Conservation (phyloP, 192 early-diverging fungal genomes). For the Backusella luteola region DNA sequence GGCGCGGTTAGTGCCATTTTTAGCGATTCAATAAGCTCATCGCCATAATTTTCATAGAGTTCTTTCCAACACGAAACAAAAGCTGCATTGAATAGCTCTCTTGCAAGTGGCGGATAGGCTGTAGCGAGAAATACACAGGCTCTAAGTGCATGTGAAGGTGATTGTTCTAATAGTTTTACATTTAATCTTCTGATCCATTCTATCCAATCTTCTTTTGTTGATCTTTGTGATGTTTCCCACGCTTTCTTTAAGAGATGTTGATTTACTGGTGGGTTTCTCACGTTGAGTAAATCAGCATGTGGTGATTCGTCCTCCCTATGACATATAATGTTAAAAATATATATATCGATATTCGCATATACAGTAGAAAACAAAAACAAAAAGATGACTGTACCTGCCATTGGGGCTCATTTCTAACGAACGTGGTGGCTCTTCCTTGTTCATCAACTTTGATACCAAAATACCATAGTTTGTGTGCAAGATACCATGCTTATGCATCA, state of each 20-base stretch:
- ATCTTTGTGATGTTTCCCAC: constrained; percentile 86
- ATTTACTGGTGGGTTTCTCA: constrained; percentile 82
- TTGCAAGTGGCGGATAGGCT: constrained; percentile 74
- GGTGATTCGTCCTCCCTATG: constrained; percentile 47
- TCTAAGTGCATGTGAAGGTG: constrained; percentile 90
- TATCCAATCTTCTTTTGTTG: constrained; percentile 91
- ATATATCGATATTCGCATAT: not conserved
- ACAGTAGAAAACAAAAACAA: not conserved
- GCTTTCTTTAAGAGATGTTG: constrained; percentile 80
- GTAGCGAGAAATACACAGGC: constrained; percentile 84
- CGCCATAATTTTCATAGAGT: constrained; percentile 85
- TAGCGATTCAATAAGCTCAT: constrained; percentile 79
- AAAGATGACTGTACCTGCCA: constrained; percentile 28
- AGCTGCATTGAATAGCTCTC: constrained; percentile 93
- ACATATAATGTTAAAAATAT: not conserved
- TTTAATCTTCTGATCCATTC: constrained; percentile 93
- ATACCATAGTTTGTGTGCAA: constrained; percentile 71
- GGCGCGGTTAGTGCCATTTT: constrained; percentile 78
- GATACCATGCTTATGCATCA: constrained; percentile 60
- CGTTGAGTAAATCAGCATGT: constrained; percentile 48
- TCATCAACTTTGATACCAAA: constrained; percentile 69
- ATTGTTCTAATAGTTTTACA: constrained; percentile 91
- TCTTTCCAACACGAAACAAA: constrained; percentile 98
- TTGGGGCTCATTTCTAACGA: constrained; percentile 51
- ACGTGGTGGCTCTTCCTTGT: constrained; percentile 70